Base-by-base conservation (phyloP, 164 flowering plant species). In the Magnolia sinica region DNA sequence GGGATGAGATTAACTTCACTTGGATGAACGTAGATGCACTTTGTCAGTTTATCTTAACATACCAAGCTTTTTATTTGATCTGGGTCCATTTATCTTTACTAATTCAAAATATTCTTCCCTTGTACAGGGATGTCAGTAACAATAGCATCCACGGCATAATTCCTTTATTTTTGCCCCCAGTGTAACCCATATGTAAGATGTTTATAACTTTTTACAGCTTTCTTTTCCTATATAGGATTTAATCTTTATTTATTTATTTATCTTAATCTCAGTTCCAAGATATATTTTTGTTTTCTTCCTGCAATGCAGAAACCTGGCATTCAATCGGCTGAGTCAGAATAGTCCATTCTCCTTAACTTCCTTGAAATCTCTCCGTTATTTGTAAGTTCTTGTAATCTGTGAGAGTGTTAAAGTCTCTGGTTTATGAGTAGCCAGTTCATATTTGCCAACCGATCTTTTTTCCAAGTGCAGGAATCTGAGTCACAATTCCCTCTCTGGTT, bases 401-500 rank as follows among this genome's bases (percentile, higher is more conserved):
- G 16, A 68, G 7, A 73, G 67, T 31, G 23, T 67, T 78, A 9
- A 0, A 22, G 31, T 45, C 63, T 65, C 72, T 49, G 19, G 7
- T 74, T 31, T 20, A 20, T 22, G 23, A 70, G 67, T 50, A 1
- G 18, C 3, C 18, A 65, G 27, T 9, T 19, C 7, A 22, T 65
- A 19, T 65, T 65, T 3, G n/a, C 24, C 24, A 8, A 9, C 2
- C 1, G 3, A 65, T 19, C 29, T 27, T 61, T 74, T 65, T 74
- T 74, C 27, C 50, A 64, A 29, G 31, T 85, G 79, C 87, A 91
- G 98, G 86, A 94, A 92, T 79, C 77, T 94, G 80, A 91, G 96
- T 85, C 92, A 89, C 83, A 94, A 94, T 79, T 74, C 70, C 3
- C 71, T 94, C 69, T 85, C 88, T 80, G 97, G 98, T 74, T 85